A percentile compares a stretch with the other conserved stretches of the same genome.
These are phyloP conservation scores for Colletotrichum trifolii DNA, from an alignment of 2,329 filamentous ascomycete genomes.

Conservation along the genomic window DNA sequence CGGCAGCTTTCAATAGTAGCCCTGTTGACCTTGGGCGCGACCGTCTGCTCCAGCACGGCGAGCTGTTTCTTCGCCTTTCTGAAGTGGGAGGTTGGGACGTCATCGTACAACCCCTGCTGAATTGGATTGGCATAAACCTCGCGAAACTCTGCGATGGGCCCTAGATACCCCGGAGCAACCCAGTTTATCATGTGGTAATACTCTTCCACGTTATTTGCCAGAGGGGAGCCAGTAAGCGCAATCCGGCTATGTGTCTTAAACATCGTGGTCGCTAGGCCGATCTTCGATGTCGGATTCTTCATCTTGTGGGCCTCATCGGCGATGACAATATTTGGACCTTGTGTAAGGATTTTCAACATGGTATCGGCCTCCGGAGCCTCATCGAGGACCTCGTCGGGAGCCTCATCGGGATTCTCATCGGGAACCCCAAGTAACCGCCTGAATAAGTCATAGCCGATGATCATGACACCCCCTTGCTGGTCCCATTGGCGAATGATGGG, in stretches of 20 bases:
- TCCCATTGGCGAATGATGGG: slow-evolving; percentile 69
- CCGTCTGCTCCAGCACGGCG: slow-evolving; percentile 74
- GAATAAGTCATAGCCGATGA: slow-evolving; percentile 81
- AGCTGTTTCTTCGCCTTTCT: slow-evolving; percentile 74
- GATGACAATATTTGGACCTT: slow-evolving; percentile 77
- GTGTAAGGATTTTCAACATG: slow-evolving; percentile 59
- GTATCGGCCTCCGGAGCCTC: slow-evolving; percentile 12
- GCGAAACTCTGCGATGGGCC: slow-evolving; percentile 74
- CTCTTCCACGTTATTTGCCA: slow-evolving; percentile 86
- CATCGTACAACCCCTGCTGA: slow-evolving; percentile 73
- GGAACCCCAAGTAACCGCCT: slow-evolving; percentile 46
- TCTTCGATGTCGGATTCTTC: slow-evolving; percentile 71
- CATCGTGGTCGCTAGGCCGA: slow-evolving; percentile 63
- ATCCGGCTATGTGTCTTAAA: slow-evolving; percentile 79
- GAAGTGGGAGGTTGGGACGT: slow-evolving; percentile 68
- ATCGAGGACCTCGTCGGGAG: too few relatives aligned
- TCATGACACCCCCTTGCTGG: slow-evolving; percentile 74
- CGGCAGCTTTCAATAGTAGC: slow-evolving; percentile 74
- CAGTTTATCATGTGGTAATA: slow-evolving; percentile 91
- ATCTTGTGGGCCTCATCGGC: slow-evolving; percentile 87
- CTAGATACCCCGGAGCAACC: slow-evolving; percentile 84
- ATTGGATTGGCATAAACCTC: slow-evolving; percentile 80
- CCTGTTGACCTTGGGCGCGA: slow-evolving; percentile 83
- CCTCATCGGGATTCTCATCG: slow-evolving; percentile 41
- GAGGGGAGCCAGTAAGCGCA: slow-evolving; percentile 86